Percentiles rank a stretch among this genome's conserved stretches.
phyloP scores from a whole-genome alignment of 2,329 filamentous ascomycete species.

The Fusarium sublunatum region DNA sequence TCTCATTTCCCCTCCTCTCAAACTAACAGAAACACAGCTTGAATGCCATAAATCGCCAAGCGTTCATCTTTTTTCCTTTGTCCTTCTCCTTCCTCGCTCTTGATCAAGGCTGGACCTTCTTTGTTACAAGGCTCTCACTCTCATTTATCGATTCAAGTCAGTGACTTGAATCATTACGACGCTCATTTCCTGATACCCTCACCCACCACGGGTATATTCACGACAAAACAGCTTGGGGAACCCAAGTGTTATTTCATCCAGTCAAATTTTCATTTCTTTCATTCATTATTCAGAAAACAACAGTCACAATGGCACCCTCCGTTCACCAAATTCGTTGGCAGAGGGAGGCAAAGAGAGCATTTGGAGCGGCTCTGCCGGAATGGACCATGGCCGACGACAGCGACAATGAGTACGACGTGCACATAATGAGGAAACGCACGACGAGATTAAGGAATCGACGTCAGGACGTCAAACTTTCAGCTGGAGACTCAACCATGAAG shows the following conservation, averaged over 20 bases:
- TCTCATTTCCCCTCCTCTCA: constrained; percentile 31
- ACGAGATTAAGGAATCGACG: constrained; percentile 20
- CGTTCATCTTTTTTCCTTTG: constrained; percentile 23
- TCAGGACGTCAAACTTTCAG: constrained; percentile 4
- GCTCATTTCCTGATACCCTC: constrained; percentile 27
- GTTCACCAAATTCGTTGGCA: constrained; percentile 35
- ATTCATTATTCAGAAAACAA: background rate
- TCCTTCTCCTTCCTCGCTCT: constrained; percentile 35
- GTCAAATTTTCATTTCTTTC: background rate
- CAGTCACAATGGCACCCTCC: constrained; percentile 26
- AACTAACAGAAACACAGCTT: constrained; percentile 19
- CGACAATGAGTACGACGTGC: constrained; percentile 37
- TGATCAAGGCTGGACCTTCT: constrained; percentile 44
- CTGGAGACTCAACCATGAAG: constrained; percentile 19
- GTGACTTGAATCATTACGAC: constrained; percentile 37
- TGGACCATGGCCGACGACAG: constrained; percentile 48
- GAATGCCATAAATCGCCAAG: constrained; percentile 36
- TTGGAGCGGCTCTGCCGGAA: constrained; percentile 31
- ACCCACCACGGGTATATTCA: constrained; percentile 15
- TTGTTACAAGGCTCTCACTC: constrained; percentile 13
- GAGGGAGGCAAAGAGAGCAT: constrained; percentile 29
- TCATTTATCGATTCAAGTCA: constrained; percentile 40
- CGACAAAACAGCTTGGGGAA: constrained; percentile 16
- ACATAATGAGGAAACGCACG: constrained; percentile 31
- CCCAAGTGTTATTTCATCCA: constrained; percentile 13